Conservation (phyloP, 352 stramenopile genomes). For the Sclerospora graminicola region DNA sequence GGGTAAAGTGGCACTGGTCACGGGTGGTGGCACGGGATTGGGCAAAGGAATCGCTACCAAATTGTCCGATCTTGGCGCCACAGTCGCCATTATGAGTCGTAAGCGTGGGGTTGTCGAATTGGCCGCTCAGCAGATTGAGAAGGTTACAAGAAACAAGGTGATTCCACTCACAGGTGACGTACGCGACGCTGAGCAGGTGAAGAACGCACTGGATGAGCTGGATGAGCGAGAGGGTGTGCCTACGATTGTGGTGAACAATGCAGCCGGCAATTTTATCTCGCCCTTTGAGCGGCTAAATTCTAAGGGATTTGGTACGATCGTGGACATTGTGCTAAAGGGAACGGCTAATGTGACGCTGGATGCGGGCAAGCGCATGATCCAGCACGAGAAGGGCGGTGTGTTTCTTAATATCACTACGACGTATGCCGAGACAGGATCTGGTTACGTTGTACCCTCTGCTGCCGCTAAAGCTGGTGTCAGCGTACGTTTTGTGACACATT, state of each 20-base stretch:
- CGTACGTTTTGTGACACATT: conserved; percentile 12
- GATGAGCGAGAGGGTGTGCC: conserved; percentile 49
- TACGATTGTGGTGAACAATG: conserved; percentile 77
- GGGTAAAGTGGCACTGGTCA: conserved; percentile 88
- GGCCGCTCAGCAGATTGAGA: conserved; percentile 63
- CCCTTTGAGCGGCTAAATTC: conserved; percentile 85
- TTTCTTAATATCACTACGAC: conserved; percentile 97
- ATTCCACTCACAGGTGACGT: conserved; percentile 82
- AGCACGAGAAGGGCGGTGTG: conserved; percentile 57
- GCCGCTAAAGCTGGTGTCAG: conserved; percentile 93
- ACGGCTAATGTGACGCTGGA: conserved; percentile 79
- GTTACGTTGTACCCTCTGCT: conserved; percentile 91
- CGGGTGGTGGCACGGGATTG: conserved; percentile 91
- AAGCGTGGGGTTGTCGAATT: conserved; percentile 87
- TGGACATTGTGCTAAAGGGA: conserved; percentile 91
- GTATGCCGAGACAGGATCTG: conserved; percentile 90
- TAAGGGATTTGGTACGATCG: conserved; percentile 94
- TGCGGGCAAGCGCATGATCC: conserved; percentile 70
- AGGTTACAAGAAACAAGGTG: conserved; percentile 43
- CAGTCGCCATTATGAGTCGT: conserved; percentile 92
- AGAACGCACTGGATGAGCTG: conserved; percentile 71
- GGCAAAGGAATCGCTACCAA: conserved; percentile 92
- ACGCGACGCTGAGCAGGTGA: conserved; percentile 81
- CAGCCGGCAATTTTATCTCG: conserved; percentile 93
- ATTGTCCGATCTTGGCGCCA: conserved; percentile 87